Percentiles rank a stretch among this genome's conserved stretches.
Evolutionary conservation across 106 monocot species (phyloP).

Genomic region (Hemerocallis citrina): DNA sequence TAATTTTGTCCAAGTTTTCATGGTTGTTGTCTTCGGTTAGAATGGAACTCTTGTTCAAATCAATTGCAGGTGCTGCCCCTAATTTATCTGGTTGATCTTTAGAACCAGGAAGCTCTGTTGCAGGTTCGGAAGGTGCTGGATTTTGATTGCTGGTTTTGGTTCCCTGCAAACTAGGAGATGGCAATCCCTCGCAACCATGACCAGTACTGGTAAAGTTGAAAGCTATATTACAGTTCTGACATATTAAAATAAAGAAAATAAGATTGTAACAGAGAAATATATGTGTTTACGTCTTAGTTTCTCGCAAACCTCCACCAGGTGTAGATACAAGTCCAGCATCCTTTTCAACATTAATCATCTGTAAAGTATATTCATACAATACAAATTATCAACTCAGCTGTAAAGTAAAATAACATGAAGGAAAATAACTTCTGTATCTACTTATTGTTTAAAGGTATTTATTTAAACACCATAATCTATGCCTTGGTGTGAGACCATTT

Average conservation of each 20-base stretch:
- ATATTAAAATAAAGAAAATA: not conserved
- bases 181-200: not conserved
- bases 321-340: not conserved
- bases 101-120: not conserved
- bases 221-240: not conserved
- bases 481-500: too few relatives aligned
- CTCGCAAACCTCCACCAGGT: not conserved
- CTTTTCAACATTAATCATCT: slow-evolving; percentile 1
- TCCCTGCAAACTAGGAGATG: not conserved
- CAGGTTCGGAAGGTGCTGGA: not conserved
- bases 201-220: slow-evolving; percentile 2
- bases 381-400: not conserved
- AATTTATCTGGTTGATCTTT: slow-evolving; percentile 9
- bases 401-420: not conserved
- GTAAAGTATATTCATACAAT: slow-evolving; percentile 7
- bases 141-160: not conserved
- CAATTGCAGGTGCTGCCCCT: slow-evolving; percentile 4
- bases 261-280: not conserved
- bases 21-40: not conserved
- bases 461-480: too few relatives aligned
- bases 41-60: slow-evolving; percentile 5
- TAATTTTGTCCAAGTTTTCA: not conserved
- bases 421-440: not conserved
- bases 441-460: not conserved
- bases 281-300: slow-evolving; percentile 11